Evolutionary conservation across 2,329 filamentous ascomycete genomes (phyloP), one percentile per base, ranked within the genome.

Genomic region (Byssochlamys sp.): DNA sequence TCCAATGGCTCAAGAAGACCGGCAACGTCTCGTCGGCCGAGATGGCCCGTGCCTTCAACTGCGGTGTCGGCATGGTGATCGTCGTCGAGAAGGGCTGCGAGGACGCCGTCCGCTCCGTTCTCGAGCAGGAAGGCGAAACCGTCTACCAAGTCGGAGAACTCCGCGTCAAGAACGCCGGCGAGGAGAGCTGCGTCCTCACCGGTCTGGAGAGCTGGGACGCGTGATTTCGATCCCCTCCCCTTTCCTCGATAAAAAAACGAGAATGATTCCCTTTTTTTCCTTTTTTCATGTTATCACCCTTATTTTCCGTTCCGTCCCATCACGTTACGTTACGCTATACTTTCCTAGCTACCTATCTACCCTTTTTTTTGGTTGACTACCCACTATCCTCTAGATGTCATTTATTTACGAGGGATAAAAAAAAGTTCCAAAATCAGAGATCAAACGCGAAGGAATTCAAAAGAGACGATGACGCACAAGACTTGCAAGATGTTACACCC

Each of bases 1-100:
- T 97, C 77, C 80, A 81, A 67, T 99, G 94, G 94, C 81, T 99
- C 66, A 90, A 91, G 77, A 74, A 78, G 62, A 78, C 77, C 10
- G 83, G 83, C 52, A 87, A 88, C 60, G 85, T 97, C 31, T 82
- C 81, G 55, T 80, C 86, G 1, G 69, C 78, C 9, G 94, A 99
- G 77, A 95, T 97, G 83, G 90, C 87, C 55, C 82, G 91, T 58
- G 94, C 91, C 1, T 97, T 96, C 82, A 99, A 99, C 78, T 91
- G 88, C 6, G 94, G 94, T 54, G 78, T 99, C 51, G 94, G 94
- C 52, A 97, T 99, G 91, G 89, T 96, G 4, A 79, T 91, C 29
- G 90, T 91, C 4, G 90, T 96, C 2, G 83, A 82, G 28, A 77
- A 81, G 57, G 80, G 77, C 33, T 81, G 88, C 63, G 89, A 80